phyloP scores from a whole-genome alignment of 1,284 basidiomycete genomes.

The Pisolithus thermaeus region DNA sequence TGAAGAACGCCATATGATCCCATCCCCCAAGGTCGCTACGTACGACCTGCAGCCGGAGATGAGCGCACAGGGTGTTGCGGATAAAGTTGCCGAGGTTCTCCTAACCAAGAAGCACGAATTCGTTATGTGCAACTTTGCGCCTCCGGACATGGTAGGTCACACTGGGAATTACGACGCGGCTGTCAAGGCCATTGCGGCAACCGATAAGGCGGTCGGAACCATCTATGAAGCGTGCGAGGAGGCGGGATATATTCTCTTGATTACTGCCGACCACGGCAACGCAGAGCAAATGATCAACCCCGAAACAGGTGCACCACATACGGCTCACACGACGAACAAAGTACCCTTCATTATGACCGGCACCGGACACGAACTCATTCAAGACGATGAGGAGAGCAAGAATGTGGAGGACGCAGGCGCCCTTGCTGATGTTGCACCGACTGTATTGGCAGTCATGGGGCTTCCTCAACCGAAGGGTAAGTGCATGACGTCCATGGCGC shows the following conservation, averaged over 20 bases:
- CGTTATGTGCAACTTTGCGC: constrained; percentile 94
- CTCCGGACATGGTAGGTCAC: constrained; percentile 94
- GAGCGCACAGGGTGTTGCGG: constrained; percentile 80
- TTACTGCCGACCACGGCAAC: constrained; percentile 92
- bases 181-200: constrained; percentile 75
- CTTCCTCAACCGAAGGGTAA: constrained; percentile 54
- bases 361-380: constrained; percentile 42
- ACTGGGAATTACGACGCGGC: constrained; percentile 87
- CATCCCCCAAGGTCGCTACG: constrained; percentile 84
- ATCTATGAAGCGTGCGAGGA: constrained; percentile 81
- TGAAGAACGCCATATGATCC: constrained; percentile 85
- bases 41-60: constrained; percentile 87
- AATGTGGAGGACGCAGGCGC: constrained; percentile 66
- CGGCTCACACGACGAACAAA: constrained; percentile 79
- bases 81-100: constrained; percentile 85
- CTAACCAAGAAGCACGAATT: constrained; percentile 69
- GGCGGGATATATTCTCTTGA: constrained; percentile 77
- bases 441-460: constrained; percentile 72
- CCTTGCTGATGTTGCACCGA: constrained; percentile 84
- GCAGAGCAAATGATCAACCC: constrained; percentile 89
- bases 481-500: constrained; percentile 9
- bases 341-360: constrained; percentile 78
- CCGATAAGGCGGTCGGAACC: constrained; percentile 81
- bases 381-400: constrained; percentile 29
- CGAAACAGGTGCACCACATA: constrained; percentile 79